Evolutionary conservation across 202 grass and related monocot species (phyloP).

Genomic region (Saccharum hybrid): DNA sequence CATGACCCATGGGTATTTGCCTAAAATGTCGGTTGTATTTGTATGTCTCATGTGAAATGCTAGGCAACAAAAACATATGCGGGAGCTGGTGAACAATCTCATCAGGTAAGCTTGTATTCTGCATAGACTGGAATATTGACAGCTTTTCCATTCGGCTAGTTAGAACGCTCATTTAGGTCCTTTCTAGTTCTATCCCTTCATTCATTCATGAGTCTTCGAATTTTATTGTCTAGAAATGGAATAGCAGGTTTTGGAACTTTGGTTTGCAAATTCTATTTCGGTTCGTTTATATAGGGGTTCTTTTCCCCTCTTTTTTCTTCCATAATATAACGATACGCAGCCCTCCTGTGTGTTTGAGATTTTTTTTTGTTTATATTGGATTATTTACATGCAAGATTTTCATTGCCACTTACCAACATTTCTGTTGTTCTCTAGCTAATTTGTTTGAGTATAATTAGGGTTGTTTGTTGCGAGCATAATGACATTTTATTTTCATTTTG

Average conservation of each 20-base stretch:
- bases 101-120: conserved; percentile 54
- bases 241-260: background rate
- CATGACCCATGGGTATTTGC: conserved; percentile 13
- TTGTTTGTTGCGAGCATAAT: conserved; percentile 11
- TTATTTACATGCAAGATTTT: conserved; percentile 11
- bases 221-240: background rate
- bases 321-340: background rate
- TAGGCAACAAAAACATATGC: conserved; percentile 58
- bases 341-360: background rate
- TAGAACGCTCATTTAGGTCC: background rate
- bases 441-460: background rate
- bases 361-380: background rate
- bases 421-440: conserved; percentile 18
- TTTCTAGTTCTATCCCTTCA: conserved; percentile 20
- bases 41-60: conserved; percentile 29
- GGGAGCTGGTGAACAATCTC: conserved; percentile 46
- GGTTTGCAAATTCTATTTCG: background rate
- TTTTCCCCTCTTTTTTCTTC: background rate
- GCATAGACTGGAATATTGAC: background rate
- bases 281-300: background rate
- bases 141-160: background rate
- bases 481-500: conserved; percentile 2
- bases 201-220: conserved; percentile 9
- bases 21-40: conserved; percentile 4
- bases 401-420: background rate